Evolutionary conservation across 352 stramenopile species (phyloP), one percentile per base, ranked within the genome.

Genomic region (Globisporangium nodosum): DNA sequence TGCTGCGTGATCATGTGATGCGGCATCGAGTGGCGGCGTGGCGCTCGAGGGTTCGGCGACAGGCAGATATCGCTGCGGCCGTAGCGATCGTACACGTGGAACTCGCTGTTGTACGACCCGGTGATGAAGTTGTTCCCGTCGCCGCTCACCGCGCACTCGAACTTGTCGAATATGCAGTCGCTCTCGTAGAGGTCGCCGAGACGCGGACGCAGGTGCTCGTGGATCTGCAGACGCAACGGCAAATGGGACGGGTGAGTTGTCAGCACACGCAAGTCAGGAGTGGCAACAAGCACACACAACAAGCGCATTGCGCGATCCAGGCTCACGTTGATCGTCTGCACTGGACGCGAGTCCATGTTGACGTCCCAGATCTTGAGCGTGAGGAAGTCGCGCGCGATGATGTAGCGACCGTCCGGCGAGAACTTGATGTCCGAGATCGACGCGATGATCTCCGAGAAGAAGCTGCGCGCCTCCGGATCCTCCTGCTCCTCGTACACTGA

Each of bases 81-180:
- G 62, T 93, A 90, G 45, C 81, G 76, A 54, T 97, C 85, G 69
- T 92, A 95, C 74, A 97, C 92, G 74, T 96, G 87, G 60, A 97
- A 97, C 63, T 89, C 75, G 81, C 92, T 97, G 61, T 96, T 93
- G 84, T 98, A 98, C 52, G 90, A 97, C 49, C 95, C 95, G 42
- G 93, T 98, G 60, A 96, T 81, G 65, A 98, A 90, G 74, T 92
- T 89, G 65, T 96, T 93, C 51, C 88, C 92, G 64, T 98, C 87
- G 21, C 81, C 83, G 58, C 85, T 96, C 39, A 97, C 78, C 9
- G 78, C 81, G 54, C 94, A 96, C 68, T 98, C 93, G 64, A 98
- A 98, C 69, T 98, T 98, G 82, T 98, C 96, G 63, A 98, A 98
- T 58, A 98, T 98, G 64, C 85, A 97, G 67, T 98, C 96, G 59